These are phyloP conservation scores for Sclerotinia borealis DNA, from an alignment of 2,329 filamentous ascomycete species.

Conservation along the genomic window DNA sequence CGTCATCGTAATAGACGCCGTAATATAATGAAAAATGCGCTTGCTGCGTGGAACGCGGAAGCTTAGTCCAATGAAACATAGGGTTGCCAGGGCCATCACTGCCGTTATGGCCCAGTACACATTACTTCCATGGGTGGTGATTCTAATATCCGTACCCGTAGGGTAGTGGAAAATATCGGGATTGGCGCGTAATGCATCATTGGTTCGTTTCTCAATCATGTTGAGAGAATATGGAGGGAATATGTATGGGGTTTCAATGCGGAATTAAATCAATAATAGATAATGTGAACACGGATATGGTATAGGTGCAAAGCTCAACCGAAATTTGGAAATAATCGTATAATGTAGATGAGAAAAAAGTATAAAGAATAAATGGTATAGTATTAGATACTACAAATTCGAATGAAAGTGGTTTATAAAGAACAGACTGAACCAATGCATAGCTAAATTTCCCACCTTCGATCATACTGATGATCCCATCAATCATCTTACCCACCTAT, in stretches of 20 bases:
- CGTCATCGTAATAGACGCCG: conserved; percentile 50
- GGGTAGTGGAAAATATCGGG: conserved; percentile 26
- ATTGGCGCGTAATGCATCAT: conserved; percentile 21
- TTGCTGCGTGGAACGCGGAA: conserved; percentile 48
- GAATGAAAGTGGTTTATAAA: neutral
- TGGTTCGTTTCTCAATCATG: conserved; percentile 13
- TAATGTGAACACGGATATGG: neutral
- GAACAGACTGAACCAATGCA: neutral
- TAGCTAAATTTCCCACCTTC: neutral
- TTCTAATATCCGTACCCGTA: conserved; percentile 44
- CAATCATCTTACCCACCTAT: neutral
- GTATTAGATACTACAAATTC: neutral
- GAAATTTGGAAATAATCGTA: accelerated
- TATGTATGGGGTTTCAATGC: neutral
- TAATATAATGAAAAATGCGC: conserved; percentile 60
- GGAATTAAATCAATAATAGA: neutral
- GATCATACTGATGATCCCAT: neutral
- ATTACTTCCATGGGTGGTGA: conserved; percentile 54
- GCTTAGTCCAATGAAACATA: conserved; percentile 47
- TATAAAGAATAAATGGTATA: neutral
- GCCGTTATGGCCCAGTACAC: conserved; percentile 58
- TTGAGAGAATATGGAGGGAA: neutral
- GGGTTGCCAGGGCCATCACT: conserved; percentile 49
- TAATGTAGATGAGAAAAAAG: neutral
- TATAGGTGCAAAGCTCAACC: neutral